Evolutionary conservation across 1,284 basidiomycete species (phyloP).

Genomic region (Baeospora myosura): DNA sequence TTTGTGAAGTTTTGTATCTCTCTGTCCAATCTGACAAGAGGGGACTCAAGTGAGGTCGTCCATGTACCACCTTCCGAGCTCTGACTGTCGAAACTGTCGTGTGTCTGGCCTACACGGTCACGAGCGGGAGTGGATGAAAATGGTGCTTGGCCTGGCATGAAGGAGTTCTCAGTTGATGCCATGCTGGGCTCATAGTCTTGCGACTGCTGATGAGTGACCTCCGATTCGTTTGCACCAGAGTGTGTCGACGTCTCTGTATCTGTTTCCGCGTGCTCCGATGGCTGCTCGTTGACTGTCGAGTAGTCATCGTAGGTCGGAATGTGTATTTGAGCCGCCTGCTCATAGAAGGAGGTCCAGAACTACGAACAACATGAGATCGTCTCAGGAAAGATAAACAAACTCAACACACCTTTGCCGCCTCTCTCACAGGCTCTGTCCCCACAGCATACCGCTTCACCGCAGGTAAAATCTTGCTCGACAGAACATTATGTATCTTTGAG

Average conservation of each 20-base stretch:
- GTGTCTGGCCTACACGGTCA: constrained; percentile 13
- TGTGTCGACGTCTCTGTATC: neutral
- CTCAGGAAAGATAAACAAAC: constrained; percentile 3
- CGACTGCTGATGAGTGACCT: constrained; percentile 13
- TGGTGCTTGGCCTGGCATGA: constrained; percentile 58
- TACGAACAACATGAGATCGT: constrained; percentile 23
- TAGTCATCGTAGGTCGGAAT: constrained; percentile 68
- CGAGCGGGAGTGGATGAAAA: constrained; percentile 69
- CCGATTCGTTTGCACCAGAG: constrained; percentile 9
- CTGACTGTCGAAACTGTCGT: constrained; percentile 32
- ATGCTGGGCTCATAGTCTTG: constrained; percentile 30
- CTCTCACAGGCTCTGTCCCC: constrained; percentile 79
- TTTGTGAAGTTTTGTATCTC: constrained; percentile 54
- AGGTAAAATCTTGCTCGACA: constrained; percentile 77
- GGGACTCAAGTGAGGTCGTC: constrained; percentile 66
- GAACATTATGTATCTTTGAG: constrained; percentile 81
- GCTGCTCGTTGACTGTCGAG: constrained; percentile 43
- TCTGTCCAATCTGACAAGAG: constrained; percentile 65
- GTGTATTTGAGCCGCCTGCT: constrained; percentile 81
- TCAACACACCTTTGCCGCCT: constrained; percentile 71
- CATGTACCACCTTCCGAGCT: constrained; percentile 46
- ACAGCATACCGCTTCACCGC: constrained; percentile 85
- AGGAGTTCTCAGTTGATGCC: constrained; percentile 58
- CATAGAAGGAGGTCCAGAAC: constrained; percentile 97
- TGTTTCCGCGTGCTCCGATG: constrained; percentile 25